Evolutionary conservation across 2,329 filamentous ascomycete genomes (phyloP), one percentile per base, ranked within the genome.

Genomic region (Cercospora sp.): DNA sequence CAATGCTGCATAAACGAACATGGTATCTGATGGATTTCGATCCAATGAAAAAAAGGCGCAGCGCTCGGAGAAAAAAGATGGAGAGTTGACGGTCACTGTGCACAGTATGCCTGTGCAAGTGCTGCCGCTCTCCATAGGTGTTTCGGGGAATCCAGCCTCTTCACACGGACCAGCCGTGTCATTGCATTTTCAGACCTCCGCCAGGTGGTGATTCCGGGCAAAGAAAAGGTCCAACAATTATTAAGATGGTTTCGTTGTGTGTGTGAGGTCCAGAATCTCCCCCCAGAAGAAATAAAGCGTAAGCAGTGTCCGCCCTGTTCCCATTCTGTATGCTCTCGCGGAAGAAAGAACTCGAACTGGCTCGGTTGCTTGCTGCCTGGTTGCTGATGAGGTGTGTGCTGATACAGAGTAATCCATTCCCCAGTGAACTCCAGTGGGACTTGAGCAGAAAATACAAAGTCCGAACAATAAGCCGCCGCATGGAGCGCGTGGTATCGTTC

Each of bases 1-100:
- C 57, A 48, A 71, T 72, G 70, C 70, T 65, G 70, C 53, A 69
- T 72, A 70, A 68, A 72, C 68, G 69, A 69, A 73, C 71, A 73
- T 73, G 71, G 71, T 73, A 73, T 73, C 70, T 67, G 69, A 69
- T 69, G 63, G 53, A 58, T 18, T n/a, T 26, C n/a, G 53, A 58
- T 48, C 58, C 45, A 67, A 64, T 40, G 23, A 42, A 31, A 36
- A 63, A 23, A 58, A 51, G 48, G 31, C 23, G 62, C 51, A 57
- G 16, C 36, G 65, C 57, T n/a, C 53, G n/a, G 53, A 31, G 33
- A 23, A 13, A 23, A 26, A 51, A 42, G 45, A 26, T 5, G 20
- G 18, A 23, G 18, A 23, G 4, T 20, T 13, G 33, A 8, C 30
- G 30, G 30, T 31, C 30, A 31, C 30, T 31, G 30, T 31, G 30